phyloP scores from a whole-genome alignment of 805 yeast genomes.

The Candida insectorum region DNA sequence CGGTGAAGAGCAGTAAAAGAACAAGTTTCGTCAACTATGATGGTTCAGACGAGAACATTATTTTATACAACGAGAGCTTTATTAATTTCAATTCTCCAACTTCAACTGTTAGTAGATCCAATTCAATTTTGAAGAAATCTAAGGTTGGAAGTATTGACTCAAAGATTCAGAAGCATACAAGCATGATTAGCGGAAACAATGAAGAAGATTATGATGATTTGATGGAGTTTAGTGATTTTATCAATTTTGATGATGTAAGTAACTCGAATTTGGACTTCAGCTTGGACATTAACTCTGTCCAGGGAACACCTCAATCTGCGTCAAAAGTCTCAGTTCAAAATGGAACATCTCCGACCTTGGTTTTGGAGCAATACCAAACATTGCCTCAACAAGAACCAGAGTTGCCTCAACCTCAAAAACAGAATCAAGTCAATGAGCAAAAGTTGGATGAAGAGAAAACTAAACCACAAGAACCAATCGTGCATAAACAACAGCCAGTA shows the following conservation, averaged over 20 bases:
- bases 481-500: not conserved
- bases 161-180: slow-evolving; percentile 2
- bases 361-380: no score
- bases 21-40: slow-evolving; percentile 38
- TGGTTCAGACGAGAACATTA: slow-evolving; percentile 40
- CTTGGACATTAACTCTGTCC: slow-evolving; percentile 3
- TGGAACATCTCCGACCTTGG: no score
- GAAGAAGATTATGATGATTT: slow-evolving; percentile 20
- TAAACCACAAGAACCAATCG: not conserved
- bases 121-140: slow-evolving; percentile 35
- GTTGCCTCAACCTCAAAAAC: not conserved
- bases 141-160: slow-evolving; percentile 5
- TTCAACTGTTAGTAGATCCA: slow-evolving; percentile 28
- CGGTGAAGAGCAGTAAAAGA: slow-evolving; percentile 39
- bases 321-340: no score
- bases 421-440: not conserved
- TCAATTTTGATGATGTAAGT: slow-evolving; percentile 36
- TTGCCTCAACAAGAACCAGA: not conserved
- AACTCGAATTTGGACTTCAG: slow-evolving; percentile 13
- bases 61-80: slow-evolving; percentile 19
- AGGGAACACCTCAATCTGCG: no score
- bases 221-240: slow-evolving; percentile 40
- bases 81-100: slow-evolving; percentile 13
- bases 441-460: no score
- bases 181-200: slow-evolving; percentile 1